Evolutionary conservation across 495 filamentous ascomycete species (phyloP).

Genomic region (Platismatia glauca): DNA sequence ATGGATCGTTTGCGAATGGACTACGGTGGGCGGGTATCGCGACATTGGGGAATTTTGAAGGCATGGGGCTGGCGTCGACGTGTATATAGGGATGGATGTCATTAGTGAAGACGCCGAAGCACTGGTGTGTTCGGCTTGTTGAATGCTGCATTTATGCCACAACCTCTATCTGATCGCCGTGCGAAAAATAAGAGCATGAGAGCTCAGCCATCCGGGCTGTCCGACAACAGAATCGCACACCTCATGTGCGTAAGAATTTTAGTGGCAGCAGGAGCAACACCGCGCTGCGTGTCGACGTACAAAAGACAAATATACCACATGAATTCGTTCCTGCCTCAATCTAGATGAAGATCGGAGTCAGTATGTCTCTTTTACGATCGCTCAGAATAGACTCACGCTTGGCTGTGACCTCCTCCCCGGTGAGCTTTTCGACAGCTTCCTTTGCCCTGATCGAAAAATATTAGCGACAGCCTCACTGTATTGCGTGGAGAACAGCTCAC

Average conservation of each 20-base stretch:
- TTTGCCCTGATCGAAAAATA: constrained; percentile 64
- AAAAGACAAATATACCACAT: background rate
- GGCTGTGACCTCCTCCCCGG: constrained; percentile 85
- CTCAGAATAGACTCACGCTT: too few relatives aligned
- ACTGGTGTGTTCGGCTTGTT: background rate
- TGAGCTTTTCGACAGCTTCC: constrained; percentile 92
- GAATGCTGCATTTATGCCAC: background rate
- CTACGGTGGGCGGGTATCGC: background rate
- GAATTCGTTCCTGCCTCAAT: background rate
- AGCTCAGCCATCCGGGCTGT: background rate
- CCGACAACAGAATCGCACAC: background rate
- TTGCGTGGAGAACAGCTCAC: constrained; percentile 47
- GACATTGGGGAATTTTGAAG: background rate
- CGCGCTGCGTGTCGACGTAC: background rate
- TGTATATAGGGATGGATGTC: background rate
- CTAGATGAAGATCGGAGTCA: background rate
- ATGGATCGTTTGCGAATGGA: constrained; percentile 1
- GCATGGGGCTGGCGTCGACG: background rate
- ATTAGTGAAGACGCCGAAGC: background rate
- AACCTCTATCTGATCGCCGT: background rate
- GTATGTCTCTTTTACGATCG: background rate
- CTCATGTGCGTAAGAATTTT: background rate
- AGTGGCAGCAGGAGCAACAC: background rate
- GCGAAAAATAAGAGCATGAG: background rate
- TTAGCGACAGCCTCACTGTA: constrained; percentile 4